These are phyloP conservation scores for Neurospora discreta DNA, from an alignment of 495 filamentous ascomycete species.

Conservation along the genomic window DNA sequence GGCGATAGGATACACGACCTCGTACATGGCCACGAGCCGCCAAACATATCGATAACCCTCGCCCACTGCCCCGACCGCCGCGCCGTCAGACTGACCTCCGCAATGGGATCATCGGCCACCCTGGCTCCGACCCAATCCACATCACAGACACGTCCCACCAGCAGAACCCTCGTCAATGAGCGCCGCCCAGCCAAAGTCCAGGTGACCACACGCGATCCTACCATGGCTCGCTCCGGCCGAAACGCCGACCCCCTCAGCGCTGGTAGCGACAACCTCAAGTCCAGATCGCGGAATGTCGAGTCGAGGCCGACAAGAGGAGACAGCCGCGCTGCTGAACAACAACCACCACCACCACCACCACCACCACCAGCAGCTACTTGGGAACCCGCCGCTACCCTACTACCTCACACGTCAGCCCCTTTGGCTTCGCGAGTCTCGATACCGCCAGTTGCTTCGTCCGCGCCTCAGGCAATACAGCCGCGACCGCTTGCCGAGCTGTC, in stretches of 20 bases:
- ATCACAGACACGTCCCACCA: constrained; percentile 19
- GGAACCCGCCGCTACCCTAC: constrained; percentile 71
- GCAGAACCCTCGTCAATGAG: constrained; percentile 28
- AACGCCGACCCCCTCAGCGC: constrained; percentile 53
- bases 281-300: neutral
- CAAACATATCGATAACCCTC: neutral
- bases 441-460: constrained; percentile 62
- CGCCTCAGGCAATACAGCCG: constrained; percentile 63
- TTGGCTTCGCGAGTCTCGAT: constrained; percentile 77
- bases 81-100: neutral
- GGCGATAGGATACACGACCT: neutral
- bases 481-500: constrained; percentile 59
- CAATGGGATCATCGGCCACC: neutral
- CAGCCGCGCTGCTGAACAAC: constrained; percentile 9
- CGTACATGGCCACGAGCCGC: neutral
- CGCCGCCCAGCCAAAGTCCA: constrained; percentile 40
- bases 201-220: constrained; percentile 53
- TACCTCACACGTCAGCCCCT: constrained; percentile 79
- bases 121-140: neutral
- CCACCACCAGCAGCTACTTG: constrained; percentile 34
- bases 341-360: neutral
- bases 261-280: constrained; percentile 14
- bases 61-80: neutral
- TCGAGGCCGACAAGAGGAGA: neutral
- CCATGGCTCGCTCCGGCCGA: constrained; percentile 44